Evolutionary conservation across 306 rosid species (phyloP).

Genomic region (peach (Prunus persica)): Prunus_persica_NCBIv2 NC_034014.1:23845501-23846000

Average conservation of each 20-base stretch:
- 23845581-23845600: slow-evolving; percentile 85
- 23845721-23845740: slow-evolving; percentile 79
- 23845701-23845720: slow-evolving; percentile 78
- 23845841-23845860: slow-evolving; percentile 44
- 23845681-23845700: slow-evolving; percentile 14
- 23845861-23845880: not conserved
- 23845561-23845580: slow-evolving; percentile 72
- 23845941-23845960: not conserved
- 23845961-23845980: slow-evolving; percentile 44
- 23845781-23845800: slow-evolving; percentile 71
- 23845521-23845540: slow-evolving; percentile 77
- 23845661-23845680: not conserved
- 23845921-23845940: not conserved
- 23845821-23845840: slow-evolving; percentile 72
- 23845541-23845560: slow-evolving; percentile 52
- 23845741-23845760: slow-evolving; percentile 75
- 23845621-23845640: slow-evolving; percentile 26
- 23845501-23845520: slow-evolving; percentile 19
- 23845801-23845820: slow-evolving; percentile 64
- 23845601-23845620: slow-evolving; percentile 85
- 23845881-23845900: not conserved
- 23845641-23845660: not conserved
- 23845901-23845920: not conserved
- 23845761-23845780: slow-evolving; percentile 60
- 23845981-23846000: slow-evolving; percentile 80